Evolutionary conservation across 2,329 filamentous ascomycete species (phyloP).

Genomic region (Fusarium sp.): DNA sequence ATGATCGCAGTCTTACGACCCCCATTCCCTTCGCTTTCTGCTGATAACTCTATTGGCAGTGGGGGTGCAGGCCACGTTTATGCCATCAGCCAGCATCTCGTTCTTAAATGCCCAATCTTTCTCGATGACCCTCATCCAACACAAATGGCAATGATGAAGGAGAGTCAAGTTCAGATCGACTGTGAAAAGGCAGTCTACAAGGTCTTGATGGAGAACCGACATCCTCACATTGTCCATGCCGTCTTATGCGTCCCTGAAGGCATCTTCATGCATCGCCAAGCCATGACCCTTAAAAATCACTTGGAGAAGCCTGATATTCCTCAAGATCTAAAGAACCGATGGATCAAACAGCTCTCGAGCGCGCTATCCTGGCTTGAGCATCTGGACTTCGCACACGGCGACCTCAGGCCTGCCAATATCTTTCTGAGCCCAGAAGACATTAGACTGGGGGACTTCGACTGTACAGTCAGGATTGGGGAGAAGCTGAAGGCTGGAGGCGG

Average conservation of each 20-base stretch:
- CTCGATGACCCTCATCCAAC: constrained; percentile 1
- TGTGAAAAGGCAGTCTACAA: constrained; percentile 4
- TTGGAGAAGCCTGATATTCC: background rate
- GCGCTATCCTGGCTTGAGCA: constrained; percentile 1
- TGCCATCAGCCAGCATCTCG: constrained; percentile 12
- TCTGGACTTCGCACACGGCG: background rate
- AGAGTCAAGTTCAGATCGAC: background rate
- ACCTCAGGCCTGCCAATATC: background rate
- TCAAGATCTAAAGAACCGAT: background rate
- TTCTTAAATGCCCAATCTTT: constrained; percentile 13
- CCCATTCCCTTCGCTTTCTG: background rate
- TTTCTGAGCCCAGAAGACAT: background rate
- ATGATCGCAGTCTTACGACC: background rate
- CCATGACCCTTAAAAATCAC: background rate
- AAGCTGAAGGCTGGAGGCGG: background rate
- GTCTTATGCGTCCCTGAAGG: background rate
- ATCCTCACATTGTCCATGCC: constrained; percentile 10
- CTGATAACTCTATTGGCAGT: background rate
- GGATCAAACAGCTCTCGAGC: background rate
- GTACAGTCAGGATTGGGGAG: background rate
- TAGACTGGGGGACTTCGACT: constrained; percentile 8
- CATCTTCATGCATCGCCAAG: constrained; percentile 18
- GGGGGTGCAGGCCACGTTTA: constrained; percentile 15
- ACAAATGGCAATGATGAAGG: background rate
- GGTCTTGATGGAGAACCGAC: background rate